Conservation (phyloP, 2,329 filamentous ascomycete genomes). For the Didymella glomerata region DNA sequence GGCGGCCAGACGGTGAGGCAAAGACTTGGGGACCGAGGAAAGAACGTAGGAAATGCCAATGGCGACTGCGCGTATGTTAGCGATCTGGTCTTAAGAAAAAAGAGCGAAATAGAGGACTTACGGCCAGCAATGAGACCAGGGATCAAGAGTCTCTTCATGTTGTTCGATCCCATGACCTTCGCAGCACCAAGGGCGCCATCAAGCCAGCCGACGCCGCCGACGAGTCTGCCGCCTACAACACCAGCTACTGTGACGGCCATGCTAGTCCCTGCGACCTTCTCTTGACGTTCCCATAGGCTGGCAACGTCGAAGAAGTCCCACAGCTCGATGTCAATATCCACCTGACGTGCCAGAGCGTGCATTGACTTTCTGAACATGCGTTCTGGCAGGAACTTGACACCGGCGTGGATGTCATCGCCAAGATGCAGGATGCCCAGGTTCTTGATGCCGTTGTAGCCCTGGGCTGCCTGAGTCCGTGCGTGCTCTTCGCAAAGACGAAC, state of each 20-base stretch:
- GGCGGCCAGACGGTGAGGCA: conserved; percentile 82
- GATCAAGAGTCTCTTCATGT: conserved; percentile 79
- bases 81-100: not conserved
- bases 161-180: conserved; percentile 82
- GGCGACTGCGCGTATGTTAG: conserved; percentile 62
- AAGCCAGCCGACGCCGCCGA: conserved; percentile 88
- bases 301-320: conserved; percentile 93
- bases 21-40: conserved; percentile 84
- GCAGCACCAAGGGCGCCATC: conserved; percentile 84
- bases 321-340: conserved; percentile 86
- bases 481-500: conserved; percentile 84
- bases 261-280: conserved; percentile 92
- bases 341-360: conserved; percentile 81
- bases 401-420: conserved; percentile 79
- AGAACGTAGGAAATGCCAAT: conserved; percentile 83
- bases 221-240: conserved; percentile 79
- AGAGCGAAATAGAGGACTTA: conserved; percentile 60
- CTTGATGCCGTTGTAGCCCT: conserved; percentile 86
- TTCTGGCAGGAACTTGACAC: conserved; percentile 87
- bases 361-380: conserved; percentile 91
- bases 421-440: conserved; percentile 87
- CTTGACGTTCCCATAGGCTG: conserved; percentile 84
- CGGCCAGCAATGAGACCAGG: conserved; percentile 81
- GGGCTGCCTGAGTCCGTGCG: conserved; percentile 78
- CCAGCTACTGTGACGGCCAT: conserved; percentile 93